Conservation (phyloP, 2,329 filamentous ascomycete species). For the Fusarium abutilonis region DNA sequence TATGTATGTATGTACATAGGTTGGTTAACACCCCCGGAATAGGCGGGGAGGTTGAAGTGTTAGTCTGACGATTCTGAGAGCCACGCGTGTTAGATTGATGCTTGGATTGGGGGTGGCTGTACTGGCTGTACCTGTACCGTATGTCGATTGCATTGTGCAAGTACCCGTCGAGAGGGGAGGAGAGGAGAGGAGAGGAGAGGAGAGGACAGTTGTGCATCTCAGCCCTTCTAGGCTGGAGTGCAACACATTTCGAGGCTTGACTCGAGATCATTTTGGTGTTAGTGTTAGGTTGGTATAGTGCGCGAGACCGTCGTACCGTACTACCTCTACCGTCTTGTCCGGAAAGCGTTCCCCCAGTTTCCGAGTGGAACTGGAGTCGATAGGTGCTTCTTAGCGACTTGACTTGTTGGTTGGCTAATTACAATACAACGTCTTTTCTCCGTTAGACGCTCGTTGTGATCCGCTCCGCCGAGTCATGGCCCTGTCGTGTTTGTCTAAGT, state of each 20-base stretch:
- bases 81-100: background rate
- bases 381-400: conserved; percentile 14
- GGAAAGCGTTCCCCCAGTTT: background rate
- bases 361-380: conserved; percentile 10
- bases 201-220: background rate
- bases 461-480: conserved; percentile 35
- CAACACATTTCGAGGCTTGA: conserved; percentile 3
- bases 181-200: too few relatives aligned
- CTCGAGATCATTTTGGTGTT: background rate
- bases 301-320: conserved; percentile 6
- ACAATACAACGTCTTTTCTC: too few relatives aligned
- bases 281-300: conserved; percentile 1
- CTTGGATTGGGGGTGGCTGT: background rate
- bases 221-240: background rate
- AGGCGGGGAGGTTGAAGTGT: conserved; percentile 8
- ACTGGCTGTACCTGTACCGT: too few relatives aligned
- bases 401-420: background rate
- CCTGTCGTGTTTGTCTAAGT: conserved; percentile 26
- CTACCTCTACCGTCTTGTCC: background rate
- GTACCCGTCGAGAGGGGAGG: too few relatives aligned
- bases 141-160: too few relatives aligned
- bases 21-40: background rate
- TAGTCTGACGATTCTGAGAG: conserved; percentile 10
- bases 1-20: too few relatives aligned
- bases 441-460: background rate